Base-by-base conservation (phyloP, 805 yeast genomes). In the Saccharomyces jurei region DNA sequence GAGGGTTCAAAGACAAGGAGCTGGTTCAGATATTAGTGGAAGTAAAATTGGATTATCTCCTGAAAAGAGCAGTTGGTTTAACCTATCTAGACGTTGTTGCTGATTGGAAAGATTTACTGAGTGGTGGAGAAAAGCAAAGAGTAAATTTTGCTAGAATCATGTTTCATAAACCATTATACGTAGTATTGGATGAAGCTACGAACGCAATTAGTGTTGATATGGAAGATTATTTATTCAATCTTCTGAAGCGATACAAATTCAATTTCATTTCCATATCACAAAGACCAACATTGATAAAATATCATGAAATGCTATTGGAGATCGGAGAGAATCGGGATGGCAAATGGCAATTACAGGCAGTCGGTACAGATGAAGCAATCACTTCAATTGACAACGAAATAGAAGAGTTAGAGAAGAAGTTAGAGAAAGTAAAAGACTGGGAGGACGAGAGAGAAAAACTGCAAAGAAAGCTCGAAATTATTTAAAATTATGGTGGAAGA, bases 121-220 rank as follows among this genome's bases (percentile, higher is more conserved):
- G 94, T 70, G 97, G 97, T n/a, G 97, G 97, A 54, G 97, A 90
- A 69, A 85, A 89, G 71, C 97, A 90, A 74, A 81, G 96, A 66
- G 79, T 90, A 68, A 82, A 89, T 69, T 87, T 90, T 74, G 96
- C 97, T 0, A 78, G 97, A 62, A 80, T 90, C 2, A 72, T 90
- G 60, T 89, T 85, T 73, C 88, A 86, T 66, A 80, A 80, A 52
- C 96, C 96, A 50, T 79, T 80, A 66, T 88, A 88, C 69, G 89
- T 90, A 3, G 81, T 90, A 2, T 77, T 90, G 57, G 97, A 90
- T 71, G 97, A 90, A 71, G 87, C 95, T n/a, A 90, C 97, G 3
- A 88, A 89, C 66, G 97, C 97, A 0, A 90, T 90, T 11, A 82
- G 89, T 52, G 85, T 85, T 49, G 97, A 90, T 69, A 88, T 87